These are phyloP conservation scores for Vigna unguiculata DNA, from an alignment of 306 rosid genomes.

Conservation along the genomic window DNA sequence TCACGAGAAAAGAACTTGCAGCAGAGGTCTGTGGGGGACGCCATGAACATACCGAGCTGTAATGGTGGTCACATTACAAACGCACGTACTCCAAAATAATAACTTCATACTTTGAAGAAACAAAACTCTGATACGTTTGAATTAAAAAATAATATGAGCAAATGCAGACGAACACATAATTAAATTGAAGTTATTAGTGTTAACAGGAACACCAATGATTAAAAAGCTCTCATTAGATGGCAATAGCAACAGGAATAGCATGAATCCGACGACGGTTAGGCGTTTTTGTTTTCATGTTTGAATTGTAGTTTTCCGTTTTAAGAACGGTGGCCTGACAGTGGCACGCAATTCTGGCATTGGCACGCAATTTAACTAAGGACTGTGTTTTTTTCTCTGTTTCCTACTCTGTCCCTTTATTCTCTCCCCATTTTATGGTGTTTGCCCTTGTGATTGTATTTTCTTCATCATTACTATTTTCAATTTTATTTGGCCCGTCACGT, in stretches of 20 bases:
- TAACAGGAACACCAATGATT: not conserved
- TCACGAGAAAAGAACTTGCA: not conserved
- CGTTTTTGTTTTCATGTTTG: slow-evolving; percentile 24
- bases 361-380: slow-evolving; percentile 4
- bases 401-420: slow-evolving; percentile 4
- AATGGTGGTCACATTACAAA: not conserved
- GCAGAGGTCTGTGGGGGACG: not conserved
- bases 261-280: slow-evolving; percentile 20
- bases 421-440: slow-evolving; percentile 38
- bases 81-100: not conserved
- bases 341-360: too few relatives aligned
- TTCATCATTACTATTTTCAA: not conserved
- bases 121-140: not conserved
- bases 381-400: slow-evolving; percentile 6
- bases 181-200: not conserved
- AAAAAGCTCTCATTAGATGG: not conserved
- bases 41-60: slow-evolving; percentile 5
- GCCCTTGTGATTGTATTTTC: not conserved
- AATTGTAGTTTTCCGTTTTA: slow-evolving; percentile 19
- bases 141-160: not conserved
- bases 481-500: not conserved
- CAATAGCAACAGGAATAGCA: not conserved
- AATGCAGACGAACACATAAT: not conserved
- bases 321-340: not conserved
- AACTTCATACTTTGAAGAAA: too few relatives aligned